Evolutionary conservation across 495 filamentous ascomycete genomes (phyloP), one percentile per base, ranked within the genome.

Genomic region (Lophiostoma macrostomum): DNA sequence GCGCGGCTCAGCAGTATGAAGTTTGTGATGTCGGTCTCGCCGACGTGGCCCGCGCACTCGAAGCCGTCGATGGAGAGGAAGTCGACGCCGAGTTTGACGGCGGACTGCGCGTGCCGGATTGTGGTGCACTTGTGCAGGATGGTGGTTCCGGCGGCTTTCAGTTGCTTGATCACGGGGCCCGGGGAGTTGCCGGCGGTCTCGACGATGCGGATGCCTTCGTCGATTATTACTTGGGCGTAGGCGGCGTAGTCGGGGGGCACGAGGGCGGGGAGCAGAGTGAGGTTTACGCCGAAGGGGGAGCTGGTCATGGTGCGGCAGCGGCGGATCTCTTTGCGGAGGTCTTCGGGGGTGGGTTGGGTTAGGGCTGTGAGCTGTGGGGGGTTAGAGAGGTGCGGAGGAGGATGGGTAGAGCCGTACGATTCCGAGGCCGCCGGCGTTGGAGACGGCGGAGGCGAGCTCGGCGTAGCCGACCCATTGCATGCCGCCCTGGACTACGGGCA

Each of bases 51-150:
- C 19, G 90, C 93, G 70, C 93, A 98, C 71, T 98, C 93, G 61
- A 98, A 97, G 18, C 93, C 93, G 64, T 98, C 93, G 61, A 98
- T 97, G 25, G 83, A 88, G 28, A 98, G 73, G 71, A 98, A 98
- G 69, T 98, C 93, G 0, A 96, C 93, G 44, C 93, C 93, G 29
- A 97, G 83, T 72, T 95, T 95, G 53, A 95, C 80, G 35, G 93
- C 93, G 32, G 84, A 86, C 69, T 90, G 84, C 28, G 93, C 93
- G 64, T 98, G 93, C 18, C 91, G 75, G 69, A 98, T 91, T 1
- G 91, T 95, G 18, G 93, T 98, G 75, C 93, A 98, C 73, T 98
- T 98, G 76, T 98, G 93, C 38, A 98, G 77, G 60, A 98, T 82
- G 48, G 79, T 89, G 61, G 74, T 81, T 25, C 80, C 80, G 23